Conservation (phyloP, 768 basidiomycete species). For the Mycena galopus region DNA sequence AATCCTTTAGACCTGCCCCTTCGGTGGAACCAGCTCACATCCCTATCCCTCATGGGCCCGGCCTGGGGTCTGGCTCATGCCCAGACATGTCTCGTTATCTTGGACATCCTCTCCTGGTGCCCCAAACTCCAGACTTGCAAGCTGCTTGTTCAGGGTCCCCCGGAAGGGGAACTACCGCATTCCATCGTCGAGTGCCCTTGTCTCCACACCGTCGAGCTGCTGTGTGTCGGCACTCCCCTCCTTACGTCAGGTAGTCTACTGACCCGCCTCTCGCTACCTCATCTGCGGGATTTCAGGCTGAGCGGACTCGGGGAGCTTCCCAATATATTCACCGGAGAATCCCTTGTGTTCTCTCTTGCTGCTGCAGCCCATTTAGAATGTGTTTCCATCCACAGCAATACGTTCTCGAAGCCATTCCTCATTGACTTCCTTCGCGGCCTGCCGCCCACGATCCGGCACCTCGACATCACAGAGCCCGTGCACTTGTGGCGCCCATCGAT, state of each 20-base stretch:
- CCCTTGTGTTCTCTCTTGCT: neutral
- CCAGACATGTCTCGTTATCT: neutral
- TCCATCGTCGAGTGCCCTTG: neutral
- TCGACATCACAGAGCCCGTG: neutral
- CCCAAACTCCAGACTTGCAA: slow-evolving; percentile 1
- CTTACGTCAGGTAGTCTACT: neutral
- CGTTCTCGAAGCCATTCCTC: neutral
- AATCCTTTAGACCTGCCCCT: neutral
- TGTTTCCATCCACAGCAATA: slow-evolving; percentile 7
- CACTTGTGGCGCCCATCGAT: neutral
- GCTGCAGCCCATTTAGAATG: neutral
- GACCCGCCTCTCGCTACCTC: neutral
- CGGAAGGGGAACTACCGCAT: no score
- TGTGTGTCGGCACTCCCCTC: neutral
- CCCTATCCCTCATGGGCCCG: neutral
- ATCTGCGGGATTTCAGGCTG: neutral
- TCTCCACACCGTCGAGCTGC: neutral
- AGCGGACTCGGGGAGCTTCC: neutral
- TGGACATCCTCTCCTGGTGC: neutral
- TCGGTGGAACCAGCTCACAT: neutral
- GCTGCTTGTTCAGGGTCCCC: neutral
- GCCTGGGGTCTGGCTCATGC: neutral
- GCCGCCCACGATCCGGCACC: neutral
- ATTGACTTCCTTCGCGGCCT: neutral
- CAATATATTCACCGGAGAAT: neutral